Evolutionary conservation across 1,284 basidiomycete species (phyloP), one percentile per base, ranked within the genome.

Genomic region (Moesziomyces parantarcticus): DNA sequence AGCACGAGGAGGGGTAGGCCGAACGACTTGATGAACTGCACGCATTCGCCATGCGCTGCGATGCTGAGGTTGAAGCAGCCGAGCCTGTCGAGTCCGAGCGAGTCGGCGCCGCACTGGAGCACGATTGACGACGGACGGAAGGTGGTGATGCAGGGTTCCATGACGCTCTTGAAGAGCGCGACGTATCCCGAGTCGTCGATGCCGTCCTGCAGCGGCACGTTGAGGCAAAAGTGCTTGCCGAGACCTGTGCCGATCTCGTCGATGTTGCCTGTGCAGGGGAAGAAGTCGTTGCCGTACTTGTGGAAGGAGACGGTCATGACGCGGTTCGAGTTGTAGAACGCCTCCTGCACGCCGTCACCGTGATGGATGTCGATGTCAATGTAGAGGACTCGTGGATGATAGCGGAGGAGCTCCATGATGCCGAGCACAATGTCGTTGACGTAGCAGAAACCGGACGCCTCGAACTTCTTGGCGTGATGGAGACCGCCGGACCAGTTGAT

Each of bases 251-350:
- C 82, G n/a, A 77, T 75, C 67, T 83, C 82, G 26, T 66, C 69
- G 29, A 83, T 76, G 58, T 81, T 77, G 41, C 82, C 82, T 1
- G 82, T 83, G 58, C 82, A 83, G 1, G 82, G 82, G 64, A 99
- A 99, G 87, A 99, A 99, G 81, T 97, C 94, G 67, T 93, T 93
- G 2, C 92, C 95, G 86, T 97, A 99, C 85, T 99, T 99, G 88
- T 99, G 96, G 85, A 99, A 99, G 0, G 96, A 98, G 21, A 97
- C 93, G 0, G 97, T 99, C 89, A 98, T 92, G 62, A 99, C 96
- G 22, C 97, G 91, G 79, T 99, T 96, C 39, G 94, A 93, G 77
- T 95, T 92, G 85, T 97, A 99, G 85, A 99, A 99, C 0, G 97
- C 97, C 83, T 99, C 96, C 80, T 99, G 96, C 23, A 99, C 96